phyloP scores from a whole-genome alignment of 2,329 filamentous ascomycete species.

The Trichoderma sp. region DNA sequence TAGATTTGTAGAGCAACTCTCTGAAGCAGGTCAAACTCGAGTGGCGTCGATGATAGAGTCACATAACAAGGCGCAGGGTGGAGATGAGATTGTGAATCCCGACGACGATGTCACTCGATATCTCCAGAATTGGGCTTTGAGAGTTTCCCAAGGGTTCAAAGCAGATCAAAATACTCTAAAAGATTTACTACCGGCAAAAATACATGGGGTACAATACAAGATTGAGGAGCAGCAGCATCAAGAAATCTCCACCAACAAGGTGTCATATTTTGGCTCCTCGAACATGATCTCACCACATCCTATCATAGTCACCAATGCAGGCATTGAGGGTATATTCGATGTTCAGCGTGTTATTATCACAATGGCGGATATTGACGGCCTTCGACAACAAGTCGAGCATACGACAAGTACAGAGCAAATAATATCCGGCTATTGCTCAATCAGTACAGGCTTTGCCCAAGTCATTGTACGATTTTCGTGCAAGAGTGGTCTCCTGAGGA shows the following conservation, averaged over 20 bases:
- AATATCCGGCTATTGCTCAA: constrained; percentile 19
- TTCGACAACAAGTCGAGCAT: constrained; percentile 14
- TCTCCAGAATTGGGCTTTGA: background rate
- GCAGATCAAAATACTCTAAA: background rate
- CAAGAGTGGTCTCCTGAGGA: background rate
- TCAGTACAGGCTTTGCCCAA: constrained; percentile 17
- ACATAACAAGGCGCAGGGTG: background rate
- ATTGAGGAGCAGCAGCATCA: background rate
- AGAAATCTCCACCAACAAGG: background rate
- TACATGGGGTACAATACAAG: background rate
- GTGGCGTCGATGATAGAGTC: background rate
- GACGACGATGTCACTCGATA: background rate
- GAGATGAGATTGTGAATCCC: background rate
- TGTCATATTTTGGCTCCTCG: background rate
- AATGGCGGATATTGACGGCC: constrained; percentile 9
- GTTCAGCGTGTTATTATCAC: constrained; percentile 20
- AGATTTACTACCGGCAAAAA: background rate
- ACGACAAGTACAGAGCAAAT: constrained; percentile 6
- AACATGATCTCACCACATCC: constrained; percentile 16
- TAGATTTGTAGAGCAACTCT: constrained; percentile 12
- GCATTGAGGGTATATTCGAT: constrained; percentile 21
- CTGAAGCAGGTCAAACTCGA: background rate
- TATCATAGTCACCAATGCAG: constrained; percentile 20
- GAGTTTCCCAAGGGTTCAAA: background rate
- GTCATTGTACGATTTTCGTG: constrained; percentile 13